Evolutionary conservation across 176 grass and related monocot species (phyloP).

Genomic region (Leersia perrieri): DNA sequence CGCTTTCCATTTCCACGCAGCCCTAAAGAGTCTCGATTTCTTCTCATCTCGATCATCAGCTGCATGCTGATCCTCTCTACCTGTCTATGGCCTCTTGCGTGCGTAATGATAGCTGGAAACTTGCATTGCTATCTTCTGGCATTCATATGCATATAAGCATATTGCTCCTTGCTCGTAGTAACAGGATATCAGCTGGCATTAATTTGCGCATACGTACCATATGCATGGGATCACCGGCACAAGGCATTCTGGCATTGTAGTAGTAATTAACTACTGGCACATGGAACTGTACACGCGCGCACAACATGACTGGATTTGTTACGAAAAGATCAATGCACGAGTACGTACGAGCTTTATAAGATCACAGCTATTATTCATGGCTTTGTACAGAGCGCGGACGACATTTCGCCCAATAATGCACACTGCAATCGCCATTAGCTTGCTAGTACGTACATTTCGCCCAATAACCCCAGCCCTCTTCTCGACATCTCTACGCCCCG

Average conservation of each 20-base stretch:
- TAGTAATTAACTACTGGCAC: neutral
- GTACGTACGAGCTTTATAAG: neutral
- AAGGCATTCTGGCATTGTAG: no score
- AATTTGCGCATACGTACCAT: neutral
- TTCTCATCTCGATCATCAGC: neutral
- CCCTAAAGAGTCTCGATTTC: neutral
- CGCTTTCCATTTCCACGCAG: constrained; percentile 26
- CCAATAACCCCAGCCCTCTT: no score
- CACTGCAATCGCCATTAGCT: neutral
- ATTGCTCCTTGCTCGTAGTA: neutral
- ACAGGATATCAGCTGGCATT: neutral
- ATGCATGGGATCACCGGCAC: neutral
- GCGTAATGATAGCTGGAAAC: neutral
- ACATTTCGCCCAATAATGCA: neutral
- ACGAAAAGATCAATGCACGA: neutral
- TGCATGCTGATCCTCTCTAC: neutral
- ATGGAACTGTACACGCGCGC: neutral
- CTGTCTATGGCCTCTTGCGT: neutral
- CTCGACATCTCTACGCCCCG: neutral
- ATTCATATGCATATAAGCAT: no score
- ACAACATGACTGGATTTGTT: neutral
- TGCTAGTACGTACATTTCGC: neutral
- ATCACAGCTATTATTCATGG: neutral
- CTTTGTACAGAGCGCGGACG: neutral
- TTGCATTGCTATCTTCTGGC: neutral